Evolutionary conservation across 345 rosid genomes (phyloP), one percentile per base, ranked within the genome.

Genomic region (Gossypium longicalyx): DNA sequence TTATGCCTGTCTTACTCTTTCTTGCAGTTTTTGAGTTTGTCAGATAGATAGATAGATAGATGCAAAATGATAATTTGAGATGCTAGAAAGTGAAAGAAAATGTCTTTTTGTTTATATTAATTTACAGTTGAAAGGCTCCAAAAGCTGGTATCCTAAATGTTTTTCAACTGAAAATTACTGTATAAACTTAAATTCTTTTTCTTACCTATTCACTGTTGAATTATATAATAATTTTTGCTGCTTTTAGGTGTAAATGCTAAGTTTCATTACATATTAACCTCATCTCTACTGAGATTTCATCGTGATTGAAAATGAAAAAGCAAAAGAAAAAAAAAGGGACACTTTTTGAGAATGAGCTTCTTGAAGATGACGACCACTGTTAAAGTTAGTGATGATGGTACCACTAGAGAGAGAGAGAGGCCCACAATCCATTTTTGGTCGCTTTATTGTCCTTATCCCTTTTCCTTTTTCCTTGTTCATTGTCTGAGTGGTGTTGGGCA

Each of bases 251-350:
- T 15, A 23, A 13, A 45, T 63, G 22, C 51, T 27, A 22, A 27
- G 34, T 53, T 56, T 34, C 66, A 72, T 54, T 1, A 45, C 44
- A 58, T 78, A 49, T 34, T 66, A 51, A 76, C 52, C 60, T 64
- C 45, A 29, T 12, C 23, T 60, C 9, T 60, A 58, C 29, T 73
- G 19, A 49, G 73, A 72, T 58, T 67, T 62, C 70, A 76, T 70
- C 78, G 19, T 65, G 77, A 47, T 62, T 64, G 41, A 29, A 48
- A 43, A 67, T 34, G 65, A 12, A 22, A 48, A 52, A 74, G 70
- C 53, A 82, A 76, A 63, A 79, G 82, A 79, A 81, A 69, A 79
- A 59, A 67, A 70, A 85, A 85, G 76, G 79, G 84, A 47, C 53
- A 75, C 77, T 78, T 86, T 83, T 65, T 71, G 59, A 65, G 74